Conservation (phyloP, 1,139 yeast species). For the Nakaseomyces bracarensis region DNA sequence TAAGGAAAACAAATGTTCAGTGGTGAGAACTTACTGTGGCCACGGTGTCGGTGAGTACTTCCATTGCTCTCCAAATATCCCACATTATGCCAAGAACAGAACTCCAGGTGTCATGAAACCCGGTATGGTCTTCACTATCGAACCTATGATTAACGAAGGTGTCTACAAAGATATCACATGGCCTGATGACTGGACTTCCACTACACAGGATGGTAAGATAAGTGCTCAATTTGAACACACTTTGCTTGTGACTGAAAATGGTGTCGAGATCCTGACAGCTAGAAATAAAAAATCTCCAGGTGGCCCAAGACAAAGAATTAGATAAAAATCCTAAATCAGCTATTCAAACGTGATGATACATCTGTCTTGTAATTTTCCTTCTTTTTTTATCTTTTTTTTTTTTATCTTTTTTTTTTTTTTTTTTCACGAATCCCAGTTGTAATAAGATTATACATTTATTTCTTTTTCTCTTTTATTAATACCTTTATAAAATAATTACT, state of each 20-base stretch:
- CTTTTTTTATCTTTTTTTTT: neutral
- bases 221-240: slow-evolving; percentile 97
- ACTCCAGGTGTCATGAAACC: slow-evolving; percentile 91
- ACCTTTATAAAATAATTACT: too few species aligned
- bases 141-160: slow-evolving; percentile 96
- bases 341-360: too few species aligned
- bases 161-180: slow-evolving; percentile 71
- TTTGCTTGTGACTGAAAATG: slow-evolving; percentile 83
- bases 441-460: too few species aligned
- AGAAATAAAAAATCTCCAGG: slow-evolving; percentile 78
- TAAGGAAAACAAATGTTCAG: slow-evolving; percentile 66
- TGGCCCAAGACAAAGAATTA: slow-evolving; percentile 63
- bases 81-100: slow-evolving; percentile 90
- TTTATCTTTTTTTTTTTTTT: neutral
- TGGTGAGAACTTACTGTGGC: slow-evolving; percentile 86
- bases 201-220: slow-evolving; percentile 76
- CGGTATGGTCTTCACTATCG: slow-evolving; percentile 95
- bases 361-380: neutral
- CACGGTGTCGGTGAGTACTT: slow-evolving; percentile 85
- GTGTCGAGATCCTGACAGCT: slow-evolving; percentile 85
- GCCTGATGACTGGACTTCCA: slow-evolving; percentile 99
- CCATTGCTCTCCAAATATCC: slow-evolving; percentile 90
- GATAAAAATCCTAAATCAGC: slow-evolving; percentile 17
- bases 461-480: too few species aligned
- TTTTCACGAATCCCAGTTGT: too few species aligned